Conservation (phyloP, 169 alveolate species). For the Eimeria acervulina region DNA sequence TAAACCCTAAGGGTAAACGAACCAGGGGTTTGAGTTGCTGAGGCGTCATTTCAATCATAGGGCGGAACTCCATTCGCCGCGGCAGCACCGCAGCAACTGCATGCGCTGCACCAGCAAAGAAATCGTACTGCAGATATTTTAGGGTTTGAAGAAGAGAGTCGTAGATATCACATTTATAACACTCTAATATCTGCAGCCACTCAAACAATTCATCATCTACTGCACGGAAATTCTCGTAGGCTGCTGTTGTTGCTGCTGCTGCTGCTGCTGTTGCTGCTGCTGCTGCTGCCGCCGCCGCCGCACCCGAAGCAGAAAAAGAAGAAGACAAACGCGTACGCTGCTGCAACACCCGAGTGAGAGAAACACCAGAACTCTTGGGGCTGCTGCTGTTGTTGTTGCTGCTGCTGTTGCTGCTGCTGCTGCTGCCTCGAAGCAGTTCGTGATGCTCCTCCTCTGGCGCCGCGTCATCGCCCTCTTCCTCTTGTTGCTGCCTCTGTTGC, state of each 20-base stretch:
- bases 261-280: slow-evolving; percentile 56
- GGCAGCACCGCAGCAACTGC: slow-evolving; percentile 84
- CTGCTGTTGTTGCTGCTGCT: slow-evolving; percentile 30
- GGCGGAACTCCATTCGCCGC: slow-evolving; percentile 86
- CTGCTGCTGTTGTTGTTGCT: slow-evolving; percentile 3
- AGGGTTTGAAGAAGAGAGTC: slow-evolving; percentile 82
- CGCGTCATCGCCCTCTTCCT: background rate
- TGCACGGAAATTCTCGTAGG: slow-evolving; percentile 1
- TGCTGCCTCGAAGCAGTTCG: background rate
- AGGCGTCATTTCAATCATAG: slow-evolving; percentile 88
- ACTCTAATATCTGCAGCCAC: slow-evolving; percentile 83
- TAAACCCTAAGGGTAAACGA: background rate
- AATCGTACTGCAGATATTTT: slow-evolving; percentile 87
- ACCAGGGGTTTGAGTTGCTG: slow-evolving; percentile 84
- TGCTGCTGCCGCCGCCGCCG: background rate
- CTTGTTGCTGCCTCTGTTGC: slow-evolving; percentile 2
- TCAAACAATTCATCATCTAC: slow-evolving; percentile 80
- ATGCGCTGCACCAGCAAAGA: slow-evolving; percentile 86
- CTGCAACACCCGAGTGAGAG: background rate
- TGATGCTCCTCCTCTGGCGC: background rate
- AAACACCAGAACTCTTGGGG: background rate
- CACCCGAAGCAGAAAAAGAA: background rate
- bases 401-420: background rate
- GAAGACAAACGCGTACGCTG: background rate
- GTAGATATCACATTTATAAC: slow-evolving; percentile 80